Conservation (phyloP, 2,329 filamentous ascomycete genomes). For the Neurospora sp. region DNA sequence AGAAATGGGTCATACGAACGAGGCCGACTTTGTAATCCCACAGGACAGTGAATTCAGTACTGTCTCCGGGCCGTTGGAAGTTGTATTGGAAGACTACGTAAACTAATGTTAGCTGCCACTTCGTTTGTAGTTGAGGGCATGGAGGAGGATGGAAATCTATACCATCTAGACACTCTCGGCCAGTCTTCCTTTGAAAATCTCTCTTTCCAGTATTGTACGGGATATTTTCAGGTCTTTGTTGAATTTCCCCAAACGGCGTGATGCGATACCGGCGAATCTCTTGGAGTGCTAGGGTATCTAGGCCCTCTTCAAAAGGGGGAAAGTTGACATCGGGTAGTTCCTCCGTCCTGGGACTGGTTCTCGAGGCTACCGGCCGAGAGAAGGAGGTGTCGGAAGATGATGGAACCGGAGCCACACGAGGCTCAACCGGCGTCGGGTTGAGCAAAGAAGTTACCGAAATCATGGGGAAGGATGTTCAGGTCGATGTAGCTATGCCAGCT, state of each 20-base stretch:
- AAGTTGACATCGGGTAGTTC: slow-evolving; percentile 56
- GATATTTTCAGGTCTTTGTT: slow-evolving; percentile 53
- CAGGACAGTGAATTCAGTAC: slow-evolving; percentile 66
- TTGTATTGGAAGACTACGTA: slow-evolving; percentile 72
- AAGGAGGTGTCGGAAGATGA: slow-evolving; percentile 31
- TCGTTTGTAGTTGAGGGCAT: neutral
- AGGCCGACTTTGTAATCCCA: slow-evolving; percentile 97
- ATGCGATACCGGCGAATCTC: slow-evolving; percentile 57
- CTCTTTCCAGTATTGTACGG: slow-evolving; percentile 95
- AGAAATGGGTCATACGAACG: slow-evolving; percentile 88
- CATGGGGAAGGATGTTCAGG: slow-evolving; percentile 34
- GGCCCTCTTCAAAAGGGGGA: slow-evolving; percentile 55
- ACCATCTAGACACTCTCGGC: slow-evolving; percentile 84
- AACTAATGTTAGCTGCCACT: slow-evolving; percentile 4
- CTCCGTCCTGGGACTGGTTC: slow-evolving; percentile 36
- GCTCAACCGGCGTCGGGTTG: slow-evolving; percentile 46
- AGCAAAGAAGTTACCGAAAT: slow-evolving; percentile 56
- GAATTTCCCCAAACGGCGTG: slow-evolving; percentile 53
- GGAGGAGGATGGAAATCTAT: slow-evolving; percentile 8
- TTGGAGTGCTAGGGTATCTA: slow-evolving; percentile 45
- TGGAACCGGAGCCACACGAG: slow-evolving; percentile 27
- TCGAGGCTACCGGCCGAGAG: slow-evolving; percentile 26
- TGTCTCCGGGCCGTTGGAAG: slow-evolving; percentile 61
- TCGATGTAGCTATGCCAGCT: neutral
- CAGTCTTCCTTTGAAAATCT: slow-evolving; percentile 75